Evolutionary conservation across 1,284 basidiomycete genomes (phyloP).

Genomic region (Cryptococcus wingfieldii): DNA sequence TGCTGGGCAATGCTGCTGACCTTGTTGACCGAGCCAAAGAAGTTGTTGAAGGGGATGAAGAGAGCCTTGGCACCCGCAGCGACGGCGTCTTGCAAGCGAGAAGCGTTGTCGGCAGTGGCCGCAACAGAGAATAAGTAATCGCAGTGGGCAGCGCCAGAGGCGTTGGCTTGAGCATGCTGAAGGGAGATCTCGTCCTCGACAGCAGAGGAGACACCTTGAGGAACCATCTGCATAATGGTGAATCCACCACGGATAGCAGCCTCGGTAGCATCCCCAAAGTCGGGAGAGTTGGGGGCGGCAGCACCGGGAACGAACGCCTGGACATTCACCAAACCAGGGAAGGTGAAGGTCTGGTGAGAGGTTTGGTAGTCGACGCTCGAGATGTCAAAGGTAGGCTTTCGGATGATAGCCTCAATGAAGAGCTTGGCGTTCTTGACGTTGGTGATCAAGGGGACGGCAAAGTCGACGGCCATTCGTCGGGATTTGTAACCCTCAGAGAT

Average conservation of each 20-base stretch:
- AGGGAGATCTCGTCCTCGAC: conserved; percentile 68
- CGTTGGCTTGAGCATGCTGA: conserved; percentile 63
- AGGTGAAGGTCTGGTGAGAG: conserved; percentile 80
- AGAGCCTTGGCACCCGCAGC: conserved; percentile 74
- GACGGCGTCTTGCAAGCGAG: conserved; percentile 64
- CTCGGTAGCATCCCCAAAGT: conserved; percentile 66
- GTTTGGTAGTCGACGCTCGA: conserved; percentile 92
- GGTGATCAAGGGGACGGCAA: conserved; percentile 93
- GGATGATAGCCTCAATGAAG: conserved; percentile 89
- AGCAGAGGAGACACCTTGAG: conserved; percentile 59
- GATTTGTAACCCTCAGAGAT: conserved; percentile 95
- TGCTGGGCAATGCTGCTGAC: conserved; percentile 68
- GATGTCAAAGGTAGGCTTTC: conserved; percentile 78
- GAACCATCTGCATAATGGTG: conserved; percentile 73
- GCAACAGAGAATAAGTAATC: conserved; percentile 81
- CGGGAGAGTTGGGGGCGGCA: conserved; percentile 56
- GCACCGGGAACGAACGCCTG: conserved; percentile 79
- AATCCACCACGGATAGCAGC: conserved; percentile 84
- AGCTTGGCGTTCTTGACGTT: conserved; percentile 99
- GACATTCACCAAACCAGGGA: conserved; percentile 90
- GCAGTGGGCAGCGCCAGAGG: conserved; percentile 65
- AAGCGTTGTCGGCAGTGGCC: conserved; percentile 66
- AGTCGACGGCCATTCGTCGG: conserved; percentile 99
- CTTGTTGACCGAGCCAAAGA: conserved; percentile 55
- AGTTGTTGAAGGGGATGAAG: conserved; percentile 72